Percentiles rank a stretch among this genome's conserved stretches.
phyloP scores from a whole-genome alignment of 306 rosid genomes.

The Mimosa pudica region DNA sequence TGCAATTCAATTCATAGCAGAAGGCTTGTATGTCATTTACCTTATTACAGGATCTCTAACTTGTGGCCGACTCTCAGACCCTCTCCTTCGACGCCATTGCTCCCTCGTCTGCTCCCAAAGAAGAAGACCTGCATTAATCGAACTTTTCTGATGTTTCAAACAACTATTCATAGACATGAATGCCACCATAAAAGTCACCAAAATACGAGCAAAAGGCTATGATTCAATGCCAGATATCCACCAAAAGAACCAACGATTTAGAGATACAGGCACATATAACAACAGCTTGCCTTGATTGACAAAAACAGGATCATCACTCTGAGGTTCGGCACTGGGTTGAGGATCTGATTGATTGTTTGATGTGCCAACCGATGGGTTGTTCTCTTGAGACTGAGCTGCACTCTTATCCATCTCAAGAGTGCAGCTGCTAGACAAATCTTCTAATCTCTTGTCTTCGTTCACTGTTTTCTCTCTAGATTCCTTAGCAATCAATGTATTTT shows the following conservation, averaged over 20 bases:
- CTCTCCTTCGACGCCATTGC: conserved; percentile 71
- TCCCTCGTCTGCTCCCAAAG: conserved; percentile 79
- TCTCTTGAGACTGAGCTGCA: conserved; percentile 58
- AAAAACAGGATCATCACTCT: conserved; percentile 59
- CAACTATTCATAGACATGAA: conserved; percentile 12
- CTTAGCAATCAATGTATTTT: conserved; percentile 46
- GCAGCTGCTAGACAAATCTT: conserved; percentile 77
- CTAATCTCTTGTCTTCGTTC: conserved; percentile 54
- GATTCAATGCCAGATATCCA: conserved; percentile 20
- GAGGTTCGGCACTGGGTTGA: conserved; percentile 48
- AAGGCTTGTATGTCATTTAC: conserved; percentile 44
- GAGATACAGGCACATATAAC: conserved; percentile 15
- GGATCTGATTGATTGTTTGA: conserved; percentile 48
- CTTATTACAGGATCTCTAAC: conserved; percentile 66
- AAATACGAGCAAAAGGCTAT: background rate
- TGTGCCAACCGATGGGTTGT: conserved; percentile 45
- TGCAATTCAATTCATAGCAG: background rate
- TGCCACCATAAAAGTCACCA: background rate
- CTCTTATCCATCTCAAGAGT: conserved; percentile 59
- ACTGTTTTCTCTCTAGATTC: conserved; percentile 48
- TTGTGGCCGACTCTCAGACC: conserved; percentile 37
- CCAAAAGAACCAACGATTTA: conserved; percentile 24
- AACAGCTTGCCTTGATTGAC: conserved; percentile 73
- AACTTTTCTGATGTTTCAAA: conserved; percentile 8
- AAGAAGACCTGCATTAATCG: conserved; percentile 64